Evolutionary conservation across 2,329 filamentous ascomycete genomes (phyloP), one percentile per base, ranked within the genome.

Genomic region (Colletotrichum camelliae): DNA sequence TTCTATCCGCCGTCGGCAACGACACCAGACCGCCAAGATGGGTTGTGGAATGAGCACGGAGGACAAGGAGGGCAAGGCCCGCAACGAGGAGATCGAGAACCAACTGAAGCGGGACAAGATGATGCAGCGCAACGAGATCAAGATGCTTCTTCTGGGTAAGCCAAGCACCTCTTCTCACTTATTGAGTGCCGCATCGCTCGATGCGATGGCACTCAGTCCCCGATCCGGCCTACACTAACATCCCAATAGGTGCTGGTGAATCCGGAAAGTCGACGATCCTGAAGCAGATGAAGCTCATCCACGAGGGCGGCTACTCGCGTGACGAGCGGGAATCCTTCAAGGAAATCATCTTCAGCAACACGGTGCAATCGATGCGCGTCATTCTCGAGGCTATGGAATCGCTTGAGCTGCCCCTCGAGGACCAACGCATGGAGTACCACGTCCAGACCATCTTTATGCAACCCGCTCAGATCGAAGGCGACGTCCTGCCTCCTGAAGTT

Each of bases 31-130:
- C 87, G 89, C 85, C 94, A 96, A 90, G 83, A 99, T 99, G 97
- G 97, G 97, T 93, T 99, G 97, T 87, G 96, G 96, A 88, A 98
- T 98, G 95, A 98, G 96, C 87, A 98, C 97, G 85, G 97, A 98
- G 90, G 97, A 98, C 89, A 98, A 98, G 94, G 97, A 98, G 96
- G 96, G 97, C 89, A 98, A 98, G 95, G 95, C 96, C 90, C 94
- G 97, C 82, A 98, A 99, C 86, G 97, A 99, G 91, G 96, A 98
- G 93, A 99, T 99, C 84, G 97, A 99, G 89, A 98, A 98, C 87
- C 96, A 98, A 90, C 90, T 98, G 85, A 98, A 98, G 92, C 92
- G 95, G 86, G 97, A 99, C 85, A 97, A 98, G 89, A 95, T 98
- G 95, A 94, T 98, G 91, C 96, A 98, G 89, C 94, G 96, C 83